Base-by-base conservation (phyloP, 1,139 yeast species). In the Casaregolazyma suthepensis region DNA sequence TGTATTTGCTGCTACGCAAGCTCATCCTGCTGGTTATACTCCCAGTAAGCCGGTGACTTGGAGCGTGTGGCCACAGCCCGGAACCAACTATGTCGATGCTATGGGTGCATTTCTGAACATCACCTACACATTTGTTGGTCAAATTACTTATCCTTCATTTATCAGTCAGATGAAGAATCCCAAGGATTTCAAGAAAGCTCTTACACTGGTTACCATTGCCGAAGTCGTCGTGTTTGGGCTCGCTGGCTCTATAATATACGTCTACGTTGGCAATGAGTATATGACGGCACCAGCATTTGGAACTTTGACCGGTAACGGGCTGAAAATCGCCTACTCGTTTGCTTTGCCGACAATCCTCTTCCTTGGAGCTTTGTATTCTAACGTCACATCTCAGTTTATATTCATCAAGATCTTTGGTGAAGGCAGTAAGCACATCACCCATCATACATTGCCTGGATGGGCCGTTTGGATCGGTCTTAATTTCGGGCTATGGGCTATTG, bases 231-330 rank as follows among this genome's bases (percentile, higher is more conserved):
- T 77, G 1, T 81, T 78, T 61, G 68, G 80, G 1, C 67, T 80
- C 44, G 82, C 83, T 4, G 86, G 85, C 12, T 68, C 81, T 5
- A 73, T 81, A 52, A 70, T 81, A 26, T 81, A 81, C 60, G 83
- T 80, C 45, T 80, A 80, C 58, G 82, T 79, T 44, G 85, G 85
- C 19, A 71, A 76, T 56, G 73, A 69, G 40, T 79, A 81, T 62
- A 75, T 80, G 53, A 75, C 80, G 2, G 78, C 84, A 0, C 85
- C 85, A 0, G 84, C 84, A 0, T 80, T 79, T 61, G 85, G 85
- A 1, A 74, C 83, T 1, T 69, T 81, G 51, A 58, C 64, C 4
- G 74, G 75, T 2, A 65, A 67, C 45, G 79, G 71, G 67, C 79
- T 79, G 68, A 78, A 78, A 60, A 73, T 79, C 54, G 77, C 85